phyloP scores from a whole-genome alignment of 495 filamentous ascomycete genomes.

The Thermochaetoides thermophila region DNA sequence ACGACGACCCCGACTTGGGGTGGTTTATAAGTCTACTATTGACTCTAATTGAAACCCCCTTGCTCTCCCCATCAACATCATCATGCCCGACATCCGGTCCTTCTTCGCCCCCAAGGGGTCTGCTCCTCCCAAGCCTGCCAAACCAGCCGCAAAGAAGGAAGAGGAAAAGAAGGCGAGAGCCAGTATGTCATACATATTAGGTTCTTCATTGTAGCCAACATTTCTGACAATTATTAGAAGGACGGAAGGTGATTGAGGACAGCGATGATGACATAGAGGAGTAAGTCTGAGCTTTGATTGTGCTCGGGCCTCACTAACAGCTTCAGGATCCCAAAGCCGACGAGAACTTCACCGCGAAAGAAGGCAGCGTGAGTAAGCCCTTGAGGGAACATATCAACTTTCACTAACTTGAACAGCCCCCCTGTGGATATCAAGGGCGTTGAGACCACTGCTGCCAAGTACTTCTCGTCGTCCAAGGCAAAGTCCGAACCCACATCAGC shows the following conservation, averaged over 20 bases:
- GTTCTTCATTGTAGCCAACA: too few relatives aligned
- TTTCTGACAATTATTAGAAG: too few relatives aligned
- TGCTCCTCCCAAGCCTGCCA: constrained; percentile 18
- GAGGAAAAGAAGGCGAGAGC: constrained; percentile 30
- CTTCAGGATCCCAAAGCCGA: constrained; percentile 24
- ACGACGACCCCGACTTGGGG: too few relatives aligned
- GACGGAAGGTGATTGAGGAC: constrained; percentile 59
- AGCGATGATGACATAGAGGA: constrained; percentile 48
- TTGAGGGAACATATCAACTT: too few relatives aligned
- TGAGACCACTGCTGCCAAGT: constrained; percentile 32
- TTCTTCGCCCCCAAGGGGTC: constrained; percentile 59
- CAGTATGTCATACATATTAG: too few relatives aligned
- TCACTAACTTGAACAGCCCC: too few relatives aligned
- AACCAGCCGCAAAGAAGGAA: constrained; percentile 35
- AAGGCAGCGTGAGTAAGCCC: constrained; percentile 29
- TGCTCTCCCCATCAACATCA: constrained; percentile 1
- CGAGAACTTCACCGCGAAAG: constrained; percentile 27
- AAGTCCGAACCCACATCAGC: constrained; percentile 16
- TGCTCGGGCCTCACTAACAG: too few relatives aligned
- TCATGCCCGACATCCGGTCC: constrained; percentile 68
- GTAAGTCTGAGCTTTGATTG: constrained; percentile 12
- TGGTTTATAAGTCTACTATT: too few relatives aligned
- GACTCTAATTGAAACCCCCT: too few relatives aligned
- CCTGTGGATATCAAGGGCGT: constrained; percentile 27
- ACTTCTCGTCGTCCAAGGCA: constrained; percentile 30